Conservation (phyloP, 495 filamentous ascomycete species). For the Trichoderma orchidacearum region DNA sequence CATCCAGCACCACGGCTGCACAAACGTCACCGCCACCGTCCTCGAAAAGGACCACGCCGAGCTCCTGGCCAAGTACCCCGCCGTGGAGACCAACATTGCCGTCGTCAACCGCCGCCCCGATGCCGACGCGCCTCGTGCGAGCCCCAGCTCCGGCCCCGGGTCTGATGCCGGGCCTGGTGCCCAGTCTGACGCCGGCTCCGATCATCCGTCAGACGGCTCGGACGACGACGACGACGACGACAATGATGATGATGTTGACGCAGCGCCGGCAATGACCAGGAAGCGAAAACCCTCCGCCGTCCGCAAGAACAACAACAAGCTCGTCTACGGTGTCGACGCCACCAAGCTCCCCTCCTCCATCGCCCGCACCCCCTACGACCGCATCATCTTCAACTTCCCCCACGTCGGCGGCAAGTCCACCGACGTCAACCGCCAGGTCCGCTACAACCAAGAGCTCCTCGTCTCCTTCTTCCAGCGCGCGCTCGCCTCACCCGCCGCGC, state of each 20-base stretch:
- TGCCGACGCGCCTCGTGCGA: not conserved
- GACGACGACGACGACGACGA: not conserved
- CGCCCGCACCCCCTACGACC: conserved; percentile 34
- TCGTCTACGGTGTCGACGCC: conserved; percentile 65
- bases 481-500: conserved; percentile 23
- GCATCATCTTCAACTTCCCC: conserved; percentile 89
- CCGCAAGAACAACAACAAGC: conserved; percentile 10
- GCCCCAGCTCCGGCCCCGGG: not conserved
- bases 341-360: conserved; percentile 39
- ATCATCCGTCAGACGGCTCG: not conserved
- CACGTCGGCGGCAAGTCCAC: conserved; percentile 84
- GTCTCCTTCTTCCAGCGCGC: conserved; percentile 66
- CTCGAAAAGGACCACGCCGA: conserved; percentile 27
- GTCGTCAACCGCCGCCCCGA: conserved; percentile 27
- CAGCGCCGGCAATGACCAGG: not conserved
- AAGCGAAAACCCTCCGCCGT: not conserved
- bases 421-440: conserved; percentile 88
- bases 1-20: conserved; percentile 54
- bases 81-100: conserved; percentile 45
- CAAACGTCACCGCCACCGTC: conserved; percentile 42
- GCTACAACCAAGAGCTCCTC: conserved; percentile 80
- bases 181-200: not conserved
- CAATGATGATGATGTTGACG: not conserved
- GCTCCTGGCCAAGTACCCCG: conserved; percentile 63
- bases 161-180: not conserved